Evolutionary conservation across 768 basidiomycete genomes (phyloP), one percentile per base, ranked within the genome.

Genomic region (Macrolepiota albuminosa): DNA sequence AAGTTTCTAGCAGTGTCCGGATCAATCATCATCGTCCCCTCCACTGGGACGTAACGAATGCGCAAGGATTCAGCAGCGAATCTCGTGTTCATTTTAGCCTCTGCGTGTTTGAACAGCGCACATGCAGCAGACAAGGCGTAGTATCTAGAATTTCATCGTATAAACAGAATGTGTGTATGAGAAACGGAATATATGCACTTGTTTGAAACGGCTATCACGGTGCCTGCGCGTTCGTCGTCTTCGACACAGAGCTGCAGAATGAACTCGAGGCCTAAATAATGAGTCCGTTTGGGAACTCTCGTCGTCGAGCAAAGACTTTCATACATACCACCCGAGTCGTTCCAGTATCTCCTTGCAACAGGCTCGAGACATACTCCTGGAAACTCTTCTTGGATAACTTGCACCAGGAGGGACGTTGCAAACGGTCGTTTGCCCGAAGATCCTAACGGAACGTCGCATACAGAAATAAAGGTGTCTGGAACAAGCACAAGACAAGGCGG

Each of bases 21-120:
- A 68, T 98, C 97, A 63, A 99, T 89, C 81, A 97, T 82, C 89
- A 98, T 91, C 0, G 93, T 95, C 0, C 95, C 95, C 69, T 95
- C 91, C 0, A 91, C 86, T 2, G 90, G 84, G 1, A 84, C 76
- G 67, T 89, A 95, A 24, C 84, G 80, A 57, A 94, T 91, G 37
- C 86, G 81, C 26, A 94, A 76, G 9, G 92, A 92, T 4, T 75
- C 77, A 0, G 81, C 71, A 1, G 90, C 80, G 69, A 91, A 98
- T 14, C 85, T 82, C 0, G 81, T 84, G 63, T 91, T 89, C 54
- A 89, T 72, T 53, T 83, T 82, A 2, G 73, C 72, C 68, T 95
- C 91, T 24, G 88, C 81, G 66, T 92, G 85, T 70, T 93, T 93
- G 80, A 98, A 94, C 16, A 98, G 75, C 0, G 95, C 95, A 53